Conservation (phyloP, 2,329 filamentous ascomycete species). For the Stagonosporopsis rhizophila region DNA sequence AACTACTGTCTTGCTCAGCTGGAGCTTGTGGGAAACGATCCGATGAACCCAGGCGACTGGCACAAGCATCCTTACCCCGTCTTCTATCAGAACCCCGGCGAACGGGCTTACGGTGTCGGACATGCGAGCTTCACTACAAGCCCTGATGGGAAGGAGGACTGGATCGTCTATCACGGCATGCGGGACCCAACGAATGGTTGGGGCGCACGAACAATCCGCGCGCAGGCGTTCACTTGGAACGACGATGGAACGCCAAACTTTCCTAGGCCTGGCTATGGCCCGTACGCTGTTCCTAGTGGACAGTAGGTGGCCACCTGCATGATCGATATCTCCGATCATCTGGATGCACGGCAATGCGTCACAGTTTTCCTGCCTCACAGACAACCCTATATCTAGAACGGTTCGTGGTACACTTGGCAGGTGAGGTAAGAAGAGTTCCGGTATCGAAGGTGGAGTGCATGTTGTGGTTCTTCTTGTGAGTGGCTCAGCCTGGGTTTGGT, state of each 20-base stretch:
- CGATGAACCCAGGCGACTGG: conserved; percentile 59
- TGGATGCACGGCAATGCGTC: no score
- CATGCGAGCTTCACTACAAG: conserved; percentile 60
- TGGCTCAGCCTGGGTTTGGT: no score
- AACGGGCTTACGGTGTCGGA: conserved; percentile 57
- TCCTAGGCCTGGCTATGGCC: conserved; percentile 58
- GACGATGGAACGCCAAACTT: conserved; percentile 57
- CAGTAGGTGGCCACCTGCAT: conserved; percentile 20
- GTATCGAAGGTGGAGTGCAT: no score
- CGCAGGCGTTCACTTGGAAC: conserved; percentile 59
- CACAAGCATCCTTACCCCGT: conserved; percentile 55
- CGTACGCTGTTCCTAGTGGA: conserved; percentile 48
- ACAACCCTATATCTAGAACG: no score
- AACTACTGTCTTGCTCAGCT: conserved; percentile 62
- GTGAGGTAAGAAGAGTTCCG: no score
- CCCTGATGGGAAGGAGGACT: conserved; percentile 57
- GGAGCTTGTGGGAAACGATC: conserved; percentile 58
- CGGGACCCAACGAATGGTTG: conserved; percentile 56
- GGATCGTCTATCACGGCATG: conserved; percentile 64
- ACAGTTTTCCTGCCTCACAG: no score
- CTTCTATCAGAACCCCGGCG: conserved; percentile 58
- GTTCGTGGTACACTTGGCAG: no score
- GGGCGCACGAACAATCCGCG: conserved; percentile 56
- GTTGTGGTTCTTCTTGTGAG: no score
- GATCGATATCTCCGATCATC: neutral